Conservation (phyloP, 139 green algal genomes). For the Chlorella sp. region DNA sequence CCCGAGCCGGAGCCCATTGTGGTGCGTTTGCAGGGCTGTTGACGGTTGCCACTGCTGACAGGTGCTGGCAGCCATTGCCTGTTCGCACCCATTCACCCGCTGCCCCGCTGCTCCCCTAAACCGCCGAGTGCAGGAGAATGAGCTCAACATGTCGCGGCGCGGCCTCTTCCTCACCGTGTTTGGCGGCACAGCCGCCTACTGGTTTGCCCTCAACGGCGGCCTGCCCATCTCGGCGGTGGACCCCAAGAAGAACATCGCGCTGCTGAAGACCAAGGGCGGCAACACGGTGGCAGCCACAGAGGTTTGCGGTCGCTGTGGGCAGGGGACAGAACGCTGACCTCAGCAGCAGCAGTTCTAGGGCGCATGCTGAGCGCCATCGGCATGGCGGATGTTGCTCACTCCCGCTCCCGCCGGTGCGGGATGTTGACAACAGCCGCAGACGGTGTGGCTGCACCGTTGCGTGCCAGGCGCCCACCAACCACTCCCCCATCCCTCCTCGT, state of each 20-base stretch:
- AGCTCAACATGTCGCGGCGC: conserved; percentile 20
- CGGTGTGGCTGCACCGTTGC: background rate
- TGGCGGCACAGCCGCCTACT: conserved; percentile 32
- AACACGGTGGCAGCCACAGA: conserved; percentile 46
- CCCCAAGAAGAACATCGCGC: conserved; percentile 19
- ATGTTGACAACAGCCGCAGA: background rate
- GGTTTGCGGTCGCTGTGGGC: background rate
- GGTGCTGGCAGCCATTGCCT: background rate
- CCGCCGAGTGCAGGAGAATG: conserved; percentile 1
- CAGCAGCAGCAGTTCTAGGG: background rate
- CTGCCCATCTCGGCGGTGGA: conserved; percentile 20
- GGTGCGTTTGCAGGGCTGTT: background rate
- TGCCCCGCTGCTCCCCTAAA: background rate
- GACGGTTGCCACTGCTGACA: background rate
- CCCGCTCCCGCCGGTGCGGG: background rate
- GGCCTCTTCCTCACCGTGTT: conserved; percentile 39
- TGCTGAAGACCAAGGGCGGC: conserved; percentile 53
- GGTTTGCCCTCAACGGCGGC: conserved; percentile 19
- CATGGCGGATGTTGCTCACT: background rate
- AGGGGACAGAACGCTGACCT: no score
- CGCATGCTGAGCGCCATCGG: background rate
- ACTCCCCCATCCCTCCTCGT: background rate
- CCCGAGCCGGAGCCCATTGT: conserved; percentile 8
- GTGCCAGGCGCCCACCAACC: background rate
- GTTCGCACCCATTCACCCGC: background rate